Base-by-base conservation (phyloP, 331 rosid genomes). In the Malus hybrid region DNA sequence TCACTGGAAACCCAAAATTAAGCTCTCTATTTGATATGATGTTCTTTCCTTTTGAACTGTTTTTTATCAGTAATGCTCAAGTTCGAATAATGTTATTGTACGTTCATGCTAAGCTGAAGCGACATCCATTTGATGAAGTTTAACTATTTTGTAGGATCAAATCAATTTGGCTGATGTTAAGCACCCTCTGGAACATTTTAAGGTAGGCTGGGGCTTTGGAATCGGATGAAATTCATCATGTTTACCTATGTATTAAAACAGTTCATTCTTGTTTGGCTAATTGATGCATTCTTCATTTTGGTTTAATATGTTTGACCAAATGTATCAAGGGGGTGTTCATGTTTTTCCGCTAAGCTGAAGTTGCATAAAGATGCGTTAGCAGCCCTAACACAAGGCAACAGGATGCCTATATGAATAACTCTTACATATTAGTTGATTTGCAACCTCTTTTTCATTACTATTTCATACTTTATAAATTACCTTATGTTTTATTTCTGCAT, bases 101-200 rank as follows among this genome's bases (percentile, higher is more conserved):
- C 34, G 6, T 29, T 62, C 16, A 28, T 2, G 0, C 36, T 32
- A 8, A 31, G 69, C 27, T 64, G 42, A 31, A 65, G 13, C 5
- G 19, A 10, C 69, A 32, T 24, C 16, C 31, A n/a, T 71, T 71
- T 74, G 69, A 78, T 55, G 63, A 71, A 52, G 59, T 80, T 33
- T 65, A 74, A 61, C 79, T 61, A 46, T 65, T 75, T 70, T 90
- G 88, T 74, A 93, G 97, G 99, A 85, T 87, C 97, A 94, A 90
- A 84, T 94, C 74, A 90, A 86, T 86, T 78, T 89, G 91, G 90
- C 87, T 78, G 97, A 94, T 59, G 86, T 86, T 81, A 92, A 90
- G 84, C 60, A 90, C 78, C 93, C 97, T 31, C 44, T 92, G 87
- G 91, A 84, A 59, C 91, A 90, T 82, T 94, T 87, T 76, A 90